Evolutionary conservation across 2,329 filamentous ascomycete species (phyloP).

Genomic region (Metarhizium humberi): DNA sequence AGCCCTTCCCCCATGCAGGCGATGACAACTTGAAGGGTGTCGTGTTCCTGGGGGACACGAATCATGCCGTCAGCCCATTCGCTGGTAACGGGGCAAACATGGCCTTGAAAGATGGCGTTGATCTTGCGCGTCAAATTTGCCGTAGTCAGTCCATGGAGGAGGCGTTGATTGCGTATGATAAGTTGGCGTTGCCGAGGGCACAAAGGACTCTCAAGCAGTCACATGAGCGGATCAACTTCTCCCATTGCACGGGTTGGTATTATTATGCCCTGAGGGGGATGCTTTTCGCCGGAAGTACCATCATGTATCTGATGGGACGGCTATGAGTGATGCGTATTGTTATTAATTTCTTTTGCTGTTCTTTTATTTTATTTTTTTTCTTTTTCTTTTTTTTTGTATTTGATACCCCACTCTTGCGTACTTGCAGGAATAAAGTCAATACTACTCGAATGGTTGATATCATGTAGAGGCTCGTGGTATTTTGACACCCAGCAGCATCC

Average conservation of each 20-base stretch:
- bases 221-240: slow-evolving; percentile 6
- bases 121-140: slow-evolving; percentile 16
- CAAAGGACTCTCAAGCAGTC: slow-evolving; percentile 12
- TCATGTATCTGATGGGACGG: neutral
- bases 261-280: neutral
- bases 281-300: slow-evolving; percentile 1
- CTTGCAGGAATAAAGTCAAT: too few relatives aligned
- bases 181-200: slow-evolving; percentile 21
- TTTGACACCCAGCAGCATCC: too few relatives aligned
- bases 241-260: slow-evolving; percentile 6
- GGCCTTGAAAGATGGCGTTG: slow-evolving; percentile 12
- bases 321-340: neutral
- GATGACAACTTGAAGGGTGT: slow-evolving; percentile 13
- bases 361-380: too few relatives aligned
- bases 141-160: slow-evolving; percentile 12
- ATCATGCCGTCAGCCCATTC: slow-evolving; percentile 35
- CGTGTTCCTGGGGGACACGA: slow-evolving; percentile 32
- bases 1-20: slow-evolving; percentile 24
- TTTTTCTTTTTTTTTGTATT: too few relatives aligned
- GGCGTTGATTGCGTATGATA: slow-evolving; percentile 23
- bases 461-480: too few relatives aligned
- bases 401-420: too few relatives aligned
- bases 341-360: too few relatives aligned
- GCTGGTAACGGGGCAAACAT: slow-evolving; percentile 35
- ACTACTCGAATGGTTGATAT: too few relatives aligned